Evolutionary conservation across 2,329 filamentous ascomycete species (phyloP).

Genomic region (Ophiostoma sp.): DNA sequence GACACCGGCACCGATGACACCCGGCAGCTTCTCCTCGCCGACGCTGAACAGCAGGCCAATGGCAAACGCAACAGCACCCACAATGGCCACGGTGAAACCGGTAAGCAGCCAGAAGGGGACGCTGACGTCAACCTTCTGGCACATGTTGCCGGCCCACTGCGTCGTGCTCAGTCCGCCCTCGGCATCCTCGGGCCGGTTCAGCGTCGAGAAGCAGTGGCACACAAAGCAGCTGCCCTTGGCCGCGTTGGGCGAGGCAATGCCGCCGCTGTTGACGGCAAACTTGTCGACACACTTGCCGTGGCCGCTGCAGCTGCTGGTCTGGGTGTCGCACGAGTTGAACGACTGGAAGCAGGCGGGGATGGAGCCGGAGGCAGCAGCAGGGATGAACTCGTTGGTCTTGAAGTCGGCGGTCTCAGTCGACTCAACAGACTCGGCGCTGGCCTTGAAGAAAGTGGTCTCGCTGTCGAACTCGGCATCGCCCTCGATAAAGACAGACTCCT

Average conservation of each 20-base stretch:
- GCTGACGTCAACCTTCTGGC: constrained; percentile 88
- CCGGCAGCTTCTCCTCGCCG: constrained; percentile 80
- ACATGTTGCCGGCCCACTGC: constrained; percentile 78
- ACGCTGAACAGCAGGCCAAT: constrained; percentile 77
- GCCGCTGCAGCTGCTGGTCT: constrained; percentile 73
- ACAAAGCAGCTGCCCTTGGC: constrained; percentile 56
- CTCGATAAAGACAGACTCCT: constrained; percentile 39
- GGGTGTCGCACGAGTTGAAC: constrained; percentile 59
- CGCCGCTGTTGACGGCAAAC: constrained; percentile 45
- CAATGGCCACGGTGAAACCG: constrained; percentile 64
- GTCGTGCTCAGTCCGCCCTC: constrained; percentile 45
- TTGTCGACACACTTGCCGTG: constrained; percentile 73
- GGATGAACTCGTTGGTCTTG: constrained; percentile 24
- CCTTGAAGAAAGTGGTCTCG: constrained; percentile 16
- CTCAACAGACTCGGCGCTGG: not conserved
- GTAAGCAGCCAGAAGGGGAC: constrained; percentile 82
- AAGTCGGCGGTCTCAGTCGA: constrained; percentile 16
- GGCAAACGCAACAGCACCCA: constrained; percentile 62
- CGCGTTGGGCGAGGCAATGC: constrained; percentile 29
- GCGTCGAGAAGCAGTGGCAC: constrained; percentile 66
- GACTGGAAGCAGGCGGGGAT: constrained; percentile 72
- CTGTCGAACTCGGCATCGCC: constrained; percentile 34
- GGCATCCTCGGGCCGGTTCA: constrained; percentile 35
- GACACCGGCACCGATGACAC: constrained; percentile 93
- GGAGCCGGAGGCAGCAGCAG: constrained; percentile 31